Base-by-base conservation (phyloP, 2,329 filamentous ascomycete genomes). In the Dactylellina cionopaga region DNA sequence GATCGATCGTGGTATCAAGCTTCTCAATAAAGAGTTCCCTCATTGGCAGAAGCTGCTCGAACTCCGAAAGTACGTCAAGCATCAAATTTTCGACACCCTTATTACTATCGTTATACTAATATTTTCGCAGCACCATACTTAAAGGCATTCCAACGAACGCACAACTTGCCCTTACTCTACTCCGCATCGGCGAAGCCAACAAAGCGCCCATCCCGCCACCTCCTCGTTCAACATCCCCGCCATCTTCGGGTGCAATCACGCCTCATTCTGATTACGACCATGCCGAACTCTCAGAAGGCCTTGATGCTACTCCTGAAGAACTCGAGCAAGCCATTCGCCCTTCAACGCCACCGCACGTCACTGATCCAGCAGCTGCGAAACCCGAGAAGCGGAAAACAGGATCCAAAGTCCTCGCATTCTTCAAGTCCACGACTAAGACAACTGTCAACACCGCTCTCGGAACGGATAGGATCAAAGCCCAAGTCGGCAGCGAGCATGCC, bases 131-230 rank as follows among this genome's bases (percentile, higher is more conserved):
- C 75, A 92, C 90, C 0, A 79, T 95, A 0, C 86, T 96, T 54
- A 91, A 90, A 78, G 91, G 91, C 1, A 88, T 95, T 0, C 92
- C 92, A 0, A 96, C 92, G 1, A 95, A 96, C 78, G 91, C 91
- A 2, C 92, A 96, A 78, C 85, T 96, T 15, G 88, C 91, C 0
- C 82, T 96, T 25, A 96, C 92, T 0, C 84, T 96, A 1, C 86
- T 96, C 9, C 89, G 92, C 3, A 88, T 94, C 27, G 92, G 91
- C 39, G 92, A 96, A 80, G 87, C 86, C 9, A 93, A 93, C 80
- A 90, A 90, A 75, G 89, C 90, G 0, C 92, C 92, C 0, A 80
- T 96, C 0, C 91, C 91, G 0, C 88, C 86, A 0, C 84, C 85
- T 0, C 83, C 63, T 52, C 31, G n/a, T 24, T 56, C 51, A 35